Percentiles rank a stretch among this genome's conserved stretches.
These are phyloP conservation scores for Excoecaria agallocha DNA, from an alignment of 345 rosid genomes.

Conservation along the genomic window DNA sequence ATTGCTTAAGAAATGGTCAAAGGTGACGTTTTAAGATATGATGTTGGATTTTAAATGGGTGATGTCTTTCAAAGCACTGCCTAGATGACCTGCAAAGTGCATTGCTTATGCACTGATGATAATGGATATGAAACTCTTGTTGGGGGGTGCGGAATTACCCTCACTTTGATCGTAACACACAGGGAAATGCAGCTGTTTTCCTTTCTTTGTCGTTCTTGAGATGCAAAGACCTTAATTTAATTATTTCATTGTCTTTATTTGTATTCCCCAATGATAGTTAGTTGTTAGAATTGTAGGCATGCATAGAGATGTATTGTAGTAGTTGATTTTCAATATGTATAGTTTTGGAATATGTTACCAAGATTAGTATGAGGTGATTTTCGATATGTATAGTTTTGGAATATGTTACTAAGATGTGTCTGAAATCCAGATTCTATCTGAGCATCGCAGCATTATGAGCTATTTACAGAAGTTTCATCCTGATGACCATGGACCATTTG, in stretches of 20 bases:
- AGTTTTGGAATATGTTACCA: constrained; percentile 9
- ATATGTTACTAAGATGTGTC: no score
- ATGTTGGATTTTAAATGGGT: background rate
- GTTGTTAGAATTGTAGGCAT: background rate
- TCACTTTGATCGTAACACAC: background rate
- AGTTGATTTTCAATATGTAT: background rate
- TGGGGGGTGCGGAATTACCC: background rate
- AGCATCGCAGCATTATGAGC: constrained; percentile 88
- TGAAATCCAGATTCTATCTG: constrained; percentile 72
- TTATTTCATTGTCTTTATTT: background rate
- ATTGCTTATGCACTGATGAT: background rate
- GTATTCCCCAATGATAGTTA: background rate
- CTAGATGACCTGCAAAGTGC: background rate
- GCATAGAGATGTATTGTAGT: background rate
- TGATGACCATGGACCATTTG: constrained; percentile 94
- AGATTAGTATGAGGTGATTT: no score
- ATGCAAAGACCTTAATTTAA: background rate
- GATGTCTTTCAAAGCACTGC: constrained; percentile 2
- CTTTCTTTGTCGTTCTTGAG: background rate
- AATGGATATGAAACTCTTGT: background rate
- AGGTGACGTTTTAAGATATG: background rate
- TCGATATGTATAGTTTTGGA: no score
- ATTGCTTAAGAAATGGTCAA: background rate
- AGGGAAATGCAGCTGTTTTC: background rate
- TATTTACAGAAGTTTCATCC: constrained; percentile 94